Percentiles rank a stretch among this genome's conserved stretches.
Conservation (phyloP, 176 grass and related monocot species). For the Pharus latifolius region DNA sequence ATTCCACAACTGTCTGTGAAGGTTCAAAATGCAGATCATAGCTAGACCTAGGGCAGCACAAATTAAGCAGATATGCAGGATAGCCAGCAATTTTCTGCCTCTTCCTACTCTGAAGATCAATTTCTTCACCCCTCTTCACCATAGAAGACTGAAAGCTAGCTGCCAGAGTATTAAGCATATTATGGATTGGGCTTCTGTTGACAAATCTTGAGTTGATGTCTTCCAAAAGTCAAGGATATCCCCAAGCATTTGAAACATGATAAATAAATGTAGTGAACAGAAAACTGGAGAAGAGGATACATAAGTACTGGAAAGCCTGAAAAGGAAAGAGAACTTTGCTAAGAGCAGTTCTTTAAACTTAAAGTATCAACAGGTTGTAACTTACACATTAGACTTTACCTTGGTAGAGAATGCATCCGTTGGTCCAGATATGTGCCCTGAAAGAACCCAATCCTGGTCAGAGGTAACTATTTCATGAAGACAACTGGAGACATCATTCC, state of each 20-base stretch:
- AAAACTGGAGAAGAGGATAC: conserved; percentile 55
- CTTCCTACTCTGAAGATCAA: conserved; percentile 47
- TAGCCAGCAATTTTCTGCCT: conserved; percentile 47
- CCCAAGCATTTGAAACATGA: conserved; percentile 12
- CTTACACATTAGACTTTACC: conserved; percentile 27
- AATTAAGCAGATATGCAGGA: conserved; percentile 75
- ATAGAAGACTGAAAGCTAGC: conserved; percentile 37
- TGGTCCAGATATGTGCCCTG: conserved; percentile 76
- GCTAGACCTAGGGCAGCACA: conserved; percentile 64
- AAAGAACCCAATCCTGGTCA: conserved; percentile 55
- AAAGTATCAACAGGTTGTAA: background rate
- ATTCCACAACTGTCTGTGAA: conserved; percentile 84
- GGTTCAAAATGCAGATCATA: conserved; percentile 85
- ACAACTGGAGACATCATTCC: conserved; percentile 62
- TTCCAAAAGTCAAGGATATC: conserved; percentile 46
- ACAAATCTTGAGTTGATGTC: conserved; percentile 95
- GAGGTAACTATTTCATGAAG: conserved; percentile 68
- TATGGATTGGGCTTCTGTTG: conserved; percentile 65
- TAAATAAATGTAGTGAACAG: conserved; percentile 1
- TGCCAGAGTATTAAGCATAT: conserved; percentile 78
- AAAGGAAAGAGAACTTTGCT: conserved; percentile 39
- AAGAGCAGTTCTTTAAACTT: conserved; percentile 13
- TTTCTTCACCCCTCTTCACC: conserved; percentile 24
- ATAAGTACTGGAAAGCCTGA: conserved; percentile 88
- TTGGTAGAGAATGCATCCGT: conserved; percentile 45